A percentile compares a stretch with the other conserved stretches of the same genome.
These are phyloP conservation scores for Fusarium lateritium DNA, from an alignment of 2,329 filamentous ascomycete genomes.

Conservation along the genomic window DNA sequence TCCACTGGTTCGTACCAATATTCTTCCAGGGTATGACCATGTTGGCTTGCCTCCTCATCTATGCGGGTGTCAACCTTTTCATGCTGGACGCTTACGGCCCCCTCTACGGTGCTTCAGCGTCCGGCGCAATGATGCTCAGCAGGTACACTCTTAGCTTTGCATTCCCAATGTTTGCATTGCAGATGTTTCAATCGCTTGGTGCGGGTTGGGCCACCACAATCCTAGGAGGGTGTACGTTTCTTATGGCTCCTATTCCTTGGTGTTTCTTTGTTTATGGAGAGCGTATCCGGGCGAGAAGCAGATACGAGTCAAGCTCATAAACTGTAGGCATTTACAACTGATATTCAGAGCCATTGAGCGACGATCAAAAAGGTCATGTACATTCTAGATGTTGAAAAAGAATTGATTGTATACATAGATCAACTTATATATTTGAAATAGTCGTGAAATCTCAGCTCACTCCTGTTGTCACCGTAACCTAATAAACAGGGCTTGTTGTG, in stretches of 20 bases:
- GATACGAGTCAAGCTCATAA: conserved; percentile 27
- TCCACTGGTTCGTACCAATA: conserved; percentile 17
- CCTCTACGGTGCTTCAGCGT: conserved; percentile 26
- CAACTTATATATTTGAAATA: too few species aligned
- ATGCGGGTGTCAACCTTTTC: conserved; percentile 25
- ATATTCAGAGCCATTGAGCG: too few species aligned
- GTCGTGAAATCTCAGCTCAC: too few species aligned
- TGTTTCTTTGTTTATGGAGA: conserved; percentile 30
- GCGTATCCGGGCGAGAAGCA: conserved; percentile 16
- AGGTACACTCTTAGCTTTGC: conserved; percentile 33
- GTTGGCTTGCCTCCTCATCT: conserved; percentile 27
- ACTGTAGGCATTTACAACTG: too few species aligned
- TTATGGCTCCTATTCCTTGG: conserved; percentile 39
- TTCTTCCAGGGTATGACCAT: conserved; percentile 31
- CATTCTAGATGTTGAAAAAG: too few species aligned
- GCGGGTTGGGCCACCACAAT: conserved; percentile 32
- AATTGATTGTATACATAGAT: too few species aligned
- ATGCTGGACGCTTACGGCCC: conserved; percentile 35
- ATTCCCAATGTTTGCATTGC: conserved; percentile 27
- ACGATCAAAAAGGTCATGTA: too few species aligned
- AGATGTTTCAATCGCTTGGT: conserved; percentile 28
- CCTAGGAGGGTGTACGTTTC: not conserved
- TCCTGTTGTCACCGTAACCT: too few species aligned
- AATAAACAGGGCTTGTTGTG: too few species aligned
- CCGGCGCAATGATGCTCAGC: conserved; percentile 36